Evolutionary conservation across 805 yeast species (phyloP).

Genomic region (Spathaspora girioi): DNA sequence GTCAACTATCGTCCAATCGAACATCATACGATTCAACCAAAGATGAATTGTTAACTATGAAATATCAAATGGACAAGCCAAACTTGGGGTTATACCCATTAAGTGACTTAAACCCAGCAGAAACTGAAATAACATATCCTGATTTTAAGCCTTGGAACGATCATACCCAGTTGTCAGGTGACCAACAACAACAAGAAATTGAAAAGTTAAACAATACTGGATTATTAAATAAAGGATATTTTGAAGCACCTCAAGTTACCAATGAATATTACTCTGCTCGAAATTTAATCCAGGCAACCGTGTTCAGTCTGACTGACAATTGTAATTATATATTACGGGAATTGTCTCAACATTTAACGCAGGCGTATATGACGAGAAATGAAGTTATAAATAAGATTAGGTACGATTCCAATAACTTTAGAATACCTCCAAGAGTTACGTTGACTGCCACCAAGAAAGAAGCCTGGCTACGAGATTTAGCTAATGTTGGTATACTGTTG

Average conservation of each 20-base stretch:
- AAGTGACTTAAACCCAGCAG: constrained; percentile 14
- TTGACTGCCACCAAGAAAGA: constrained; percentile 83
- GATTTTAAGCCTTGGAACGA: constrained; percentile 75
- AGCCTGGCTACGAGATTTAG: constrained; percentile 79
- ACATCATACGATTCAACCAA: constrained; percentile 17
- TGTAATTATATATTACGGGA: constrained; percentile 34
- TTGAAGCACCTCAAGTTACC: constrained; percentile 56
- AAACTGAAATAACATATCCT: constrained; percentile 43
- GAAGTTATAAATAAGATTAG: constrained; percentile 38
- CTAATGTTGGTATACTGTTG: constrained; percentile 63
- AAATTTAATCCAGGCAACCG: constrained; percentile 48
- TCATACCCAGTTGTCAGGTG: constrained; percentile 25
- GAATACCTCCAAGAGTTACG: constrained; percentile 87
- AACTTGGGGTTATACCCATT: constrained; percentile 30
- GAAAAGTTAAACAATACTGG: constrained; percentile 44
- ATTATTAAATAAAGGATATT: constrained; percentile 66
- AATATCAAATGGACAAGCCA: constrained; percentile 35
- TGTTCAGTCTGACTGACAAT: constrained; percentile 31
- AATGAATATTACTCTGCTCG: constrained; percentile 72
- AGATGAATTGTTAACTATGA: constrained; percentile 33
- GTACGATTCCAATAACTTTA: constrained; percentile 42
- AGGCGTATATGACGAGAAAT: constrained; percentile 34
- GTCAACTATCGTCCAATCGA: constrained; percentile 21
- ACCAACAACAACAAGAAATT: constrained; percentile 42
- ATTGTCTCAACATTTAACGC: constrained; percentile 34